Percentiles rank a stretch among this genome's conserved stretches.
These are phyloP conservation scores for Hypoxylon sp. DNA, from an alignment of 2,329 filamentous ascomycete genomes.

Conservation along the genomic window DNA sequence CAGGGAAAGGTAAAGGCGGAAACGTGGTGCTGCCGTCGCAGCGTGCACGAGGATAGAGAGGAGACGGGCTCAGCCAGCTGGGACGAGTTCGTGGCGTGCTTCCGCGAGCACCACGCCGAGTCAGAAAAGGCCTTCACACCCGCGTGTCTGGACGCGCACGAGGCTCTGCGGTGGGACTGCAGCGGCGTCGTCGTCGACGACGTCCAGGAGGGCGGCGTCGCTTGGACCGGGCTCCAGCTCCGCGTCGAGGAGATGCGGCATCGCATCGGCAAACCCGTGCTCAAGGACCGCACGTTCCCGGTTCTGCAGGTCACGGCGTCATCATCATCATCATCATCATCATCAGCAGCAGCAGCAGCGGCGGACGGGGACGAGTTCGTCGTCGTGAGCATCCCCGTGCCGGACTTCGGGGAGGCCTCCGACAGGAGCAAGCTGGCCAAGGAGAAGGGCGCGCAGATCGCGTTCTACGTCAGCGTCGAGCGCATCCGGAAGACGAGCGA, in stretches of 20 bases:
- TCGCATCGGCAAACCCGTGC: conserved; percentile 62
- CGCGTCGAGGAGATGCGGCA: conserved; percentile 72
- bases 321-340: too few relatives aligned
- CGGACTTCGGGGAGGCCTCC: conserved; percentile 49
- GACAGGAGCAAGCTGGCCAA: conserved; percentile 47
- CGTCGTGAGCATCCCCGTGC: conserved; percentile 65
- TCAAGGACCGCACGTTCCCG: conserved; percentile 72
- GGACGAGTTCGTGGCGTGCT: conserved; percentile 67
- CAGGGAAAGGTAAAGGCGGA: conserved; percentile 49
- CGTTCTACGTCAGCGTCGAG: conserved; percentile 72
- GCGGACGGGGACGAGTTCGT: conserved; percentile 56
- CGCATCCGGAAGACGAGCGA: conserved; percentile 54
- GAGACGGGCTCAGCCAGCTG: conserved; percentile 65
- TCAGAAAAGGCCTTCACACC: conserved; percentile 68
- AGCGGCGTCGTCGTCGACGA: conserved; percentile 51
- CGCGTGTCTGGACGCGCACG: conserved; percentile 57
- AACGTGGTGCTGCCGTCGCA: conserved; percentile 71
- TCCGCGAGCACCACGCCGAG: conserved; percentile 66
- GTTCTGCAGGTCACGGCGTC: conserved; percentile 67
- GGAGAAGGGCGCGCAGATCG: conserved; percentile 61
- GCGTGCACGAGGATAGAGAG: conserved; percentile 64
- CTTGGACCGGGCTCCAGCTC: conserved; percentile 60
- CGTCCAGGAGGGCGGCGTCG: conserved; percentile 48
- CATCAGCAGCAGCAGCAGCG: too few relatives aligned
- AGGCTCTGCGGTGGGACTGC: conserved; percentile 58